Evolutionary conservation across 208 protist genomes (phyloP), one percentile per base, ranked within the genome.

Genomic region (Strigomonas galati): DNA sequence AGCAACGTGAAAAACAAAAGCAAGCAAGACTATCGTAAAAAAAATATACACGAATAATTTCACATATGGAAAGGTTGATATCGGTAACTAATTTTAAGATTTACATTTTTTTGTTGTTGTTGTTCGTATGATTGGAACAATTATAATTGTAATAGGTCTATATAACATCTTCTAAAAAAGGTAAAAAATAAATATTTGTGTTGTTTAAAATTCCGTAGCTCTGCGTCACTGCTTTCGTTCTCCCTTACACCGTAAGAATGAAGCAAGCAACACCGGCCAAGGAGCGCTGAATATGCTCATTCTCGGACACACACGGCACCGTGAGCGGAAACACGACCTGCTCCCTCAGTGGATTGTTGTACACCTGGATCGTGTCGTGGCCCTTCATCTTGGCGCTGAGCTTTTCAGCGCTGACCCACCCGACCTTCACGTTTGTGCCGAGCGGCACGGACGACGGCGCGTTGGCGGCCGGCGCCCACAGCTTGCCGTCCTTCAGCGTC

Each of bases 261-360:
- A 80, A 93, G 27, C 77, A 81, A 21, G 85, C 90, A 14, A 93
- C 90, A 26, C 90, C 87, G 37, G 73, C 78, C 6, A 95, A 73
- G 0, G 81, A 65, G 12, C 83, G 48, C 63, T 60, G 64, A 24
- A 72, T 30, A 19, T 81, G 74, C 32, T 76, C 78, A 2, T 46
- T 46, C 49, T 62, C 57, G 12, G 40, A 49, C 21, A 59, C 73
- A 48, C 78, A 83, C 37, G 74, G 72, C 27, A 89, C 65, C 17
- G 37, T 76, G 19, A 95, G 59, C 1, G 78, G 49, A 51, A 92
- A 85, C 27, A 96, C 70, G 14, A 30, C 14, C 24, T 71, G 79
- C 56, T 70, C 74, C 21, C 87, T 82, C 53, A 81, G 71, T 19
- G 82, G 72, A 46, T 76, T 82, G 23, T 76, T 79, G 76, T 95